Evolutionary conservation across 2,329 filamentous ascomycete genomes (phyloP).

Genomic region (Lachnellula cervina): DNA sequence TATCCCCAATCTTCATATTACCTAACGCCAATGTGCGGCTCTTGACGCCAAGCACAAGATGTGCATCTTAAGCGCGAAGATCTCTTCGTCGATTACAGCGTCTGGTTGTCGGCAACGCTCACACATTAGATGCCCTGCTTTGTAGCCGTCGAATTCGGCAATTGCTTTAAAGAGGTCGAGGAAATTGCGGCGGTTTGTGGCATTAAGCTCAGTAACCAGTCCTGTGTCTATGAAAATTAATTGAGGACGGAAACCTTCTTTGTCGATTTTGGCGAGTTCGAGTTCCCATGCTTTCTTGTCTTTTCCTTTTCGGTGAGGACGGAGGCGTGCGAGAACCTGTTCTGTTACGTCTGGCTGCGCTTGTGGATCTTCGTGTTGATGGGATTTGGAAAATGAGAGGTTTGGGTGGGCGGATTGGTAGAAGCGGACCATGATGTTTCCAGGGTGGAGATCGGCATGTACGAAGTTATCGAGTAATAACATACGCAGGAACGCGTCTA

Average conservation of each 20-base stretch:
- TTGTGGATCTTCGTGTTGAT: conserved; percentile 34
- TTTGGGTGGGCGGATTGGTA: conserved; percentile 76
- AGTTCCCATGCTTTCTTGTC: conserved; percentile 66
- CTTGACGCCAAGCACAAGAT: conserved; percentile 88
- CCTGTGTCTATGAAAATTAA: conserved; percentile 97
- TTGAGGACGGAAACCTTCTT: conserved; percentile 86
- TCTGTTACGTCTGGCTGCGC: conserved; percentile 74
- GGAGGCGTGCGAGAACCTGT: conserved; percentile 73
- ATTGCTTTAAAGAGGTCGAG: conserved; percentile 92
- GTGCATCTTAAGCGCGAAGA: conserved; percentile 97
- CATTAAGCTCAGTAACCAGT: conserved; percentile 88
- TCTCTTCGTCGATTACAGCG: conserved; percentile 79
- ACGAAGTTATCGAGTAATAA: conserved; percentile 95
- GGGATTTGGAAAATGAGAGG: conserved; percentile 44
- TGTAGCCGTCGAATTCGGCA: conserved; percentile 95
- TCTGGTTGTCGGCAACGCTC: conserved; percentile 90
- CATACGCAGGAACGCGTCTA: conserved; percentile 96
- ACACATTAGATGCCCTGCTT: conserved; percentile 91
- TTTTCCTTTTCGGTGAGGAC: conserved; percentile 60
- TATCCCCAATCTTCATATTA: conserved; percentile 93
- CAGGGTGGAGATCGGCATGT: conserved; percentile 91
- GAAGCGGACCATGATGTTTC: conserved; percentile 99
- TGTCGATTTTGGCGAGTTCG: conserved; percentile 71
- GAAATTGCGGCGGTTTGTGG: conserved; percentile 81
- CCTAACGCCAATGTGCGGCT: conserved; percentile 84